Base-by-base conservation (phyloP, 1,139 yeast genomes). In the Saccharomyces pastorianus region DNA sequence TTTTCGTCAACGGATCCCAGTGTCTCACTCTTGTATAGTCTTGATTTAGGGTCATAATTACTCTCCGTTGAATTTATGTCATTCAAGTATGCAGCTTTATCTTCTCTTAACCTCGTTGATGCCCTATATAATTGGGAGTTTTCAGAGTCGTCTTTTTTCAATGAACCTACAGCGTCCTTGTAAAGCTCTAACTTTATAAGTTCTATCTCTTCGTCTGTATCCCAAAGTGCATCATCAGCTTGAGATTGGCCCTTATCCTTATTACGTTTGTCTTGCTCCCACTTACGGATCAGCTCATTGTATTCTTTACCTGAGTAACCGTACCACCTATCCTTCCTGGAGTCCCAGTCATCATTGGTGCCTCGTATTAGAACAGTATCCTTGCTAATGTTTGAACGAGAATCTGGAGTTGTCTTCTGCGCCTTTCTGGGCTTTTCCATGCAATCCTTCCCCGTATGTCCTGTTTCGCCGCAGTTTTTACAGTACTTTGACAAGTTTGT, bases 31-130 rank as follows among this genome's bases (percentile, higher is more conserved):
- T 68, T 68, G 54, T 68, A 67, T 6, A 69, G 51, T 51, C 71
- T 63, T 2, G 72, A 68, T 55, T 69, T 69, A 4, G 72, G 72
- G 56, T 69, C 72, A 57, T 69, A 69, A 42, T 62, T 64, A 20
- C 58, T 57, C 25, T 63, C 65, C n/a, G 54, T 55, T 0, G 67
- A 59, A 51, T 61, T 56, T 20, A 68, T 56, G 49, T 68, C 71
- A 46, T 64, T 59, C 49, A 69, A 53, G 51, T 69, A 69, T 8
- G 64, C 62, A 1, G 72, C 71, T 42, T 62, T 65, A 51, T 69
- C 72, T 51, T 67, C 71, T 47, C 72, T 59, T 20, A 66, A 58
- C 34, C 72, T 56, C 5, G 67, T 66, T 2, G 70, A 59, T 8
- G 66, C 61, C 32, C 58, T 54, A 8, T 51, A 49, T 9, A 59